A percentile compares a stretch with the other conserved stretches of the same genome.
These are phyloP conservation scores for Apophysomyces sp. DNA, from an alignment of 371 early-diverging fungal genomes.

Conservation along the genomic window DNA sequence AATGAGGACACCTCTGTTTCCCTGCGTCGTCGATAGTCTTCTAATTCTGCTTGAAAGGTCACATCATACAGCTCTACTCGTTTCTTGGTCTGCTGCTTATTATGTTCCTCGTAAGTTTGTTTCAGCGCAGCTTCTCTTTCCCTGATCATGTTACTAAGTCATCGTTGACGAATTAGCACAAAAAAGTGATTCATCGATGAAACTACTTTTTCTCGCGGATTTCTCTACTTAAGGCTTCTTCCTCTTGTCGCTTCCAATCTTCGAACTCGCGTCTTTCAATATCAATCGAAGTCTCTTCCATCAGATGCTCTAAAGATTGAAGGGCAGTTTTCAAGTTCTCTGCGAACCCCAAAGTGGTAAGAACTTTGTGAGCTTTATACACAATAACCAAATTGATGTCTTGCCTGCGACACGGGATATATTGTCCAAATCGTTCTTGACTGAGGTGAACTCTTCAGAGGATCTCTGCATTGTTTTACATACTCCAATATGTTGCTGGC, in stretches of 20 bases:
- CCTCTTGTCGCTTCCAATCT: conserved; percentile 32
- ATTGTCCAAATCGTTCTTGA: conserved; percentile 8
- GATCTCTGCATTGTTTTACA: conserved; percentile 6
- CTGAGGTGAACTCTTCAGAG: neutral
- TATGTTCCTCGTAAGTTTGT: conserved; percentile 32
- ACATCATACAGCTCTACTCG: conserved; percentile 41
- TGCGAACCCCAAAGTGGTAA: neutral
- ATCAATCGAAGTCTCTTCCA: conserved; percentile 22
- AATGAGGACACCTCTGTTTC: conserved; percentile 41
- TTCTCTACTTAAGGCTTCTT: conserved; percentile 1
- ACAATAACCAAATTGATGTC: neutral
- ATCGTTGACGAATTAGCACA: neutral
- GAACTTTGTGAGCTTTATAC: neutral
- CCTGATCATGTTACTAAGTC: conserved; percentile 11
- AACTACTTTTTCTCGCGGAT: conserved; percentile 18
- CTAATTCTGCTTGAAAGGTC: conserved; percentile 45
- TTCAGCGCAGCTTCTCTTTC: conserved; percentile 22
- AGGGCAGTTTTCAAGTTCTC: conserved; percentile 15
- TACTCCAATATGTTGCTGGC: conserved; percentile 9
- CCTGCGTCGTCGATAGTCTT: conserved; percentile 41
- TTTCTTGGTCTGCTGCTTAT: conserved; percentile 28
- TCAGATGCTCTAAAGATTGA: conserved; percentile 14
- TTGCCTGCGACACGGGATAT: conserved; percentile 8
- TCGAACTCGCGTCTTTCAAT: conserved; percentile 31
- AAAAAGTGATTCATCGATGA: neutral